Base-by-base conservation (phyloP, 345 rosid species). In the Crucihimalaya himalaica region DNA sequence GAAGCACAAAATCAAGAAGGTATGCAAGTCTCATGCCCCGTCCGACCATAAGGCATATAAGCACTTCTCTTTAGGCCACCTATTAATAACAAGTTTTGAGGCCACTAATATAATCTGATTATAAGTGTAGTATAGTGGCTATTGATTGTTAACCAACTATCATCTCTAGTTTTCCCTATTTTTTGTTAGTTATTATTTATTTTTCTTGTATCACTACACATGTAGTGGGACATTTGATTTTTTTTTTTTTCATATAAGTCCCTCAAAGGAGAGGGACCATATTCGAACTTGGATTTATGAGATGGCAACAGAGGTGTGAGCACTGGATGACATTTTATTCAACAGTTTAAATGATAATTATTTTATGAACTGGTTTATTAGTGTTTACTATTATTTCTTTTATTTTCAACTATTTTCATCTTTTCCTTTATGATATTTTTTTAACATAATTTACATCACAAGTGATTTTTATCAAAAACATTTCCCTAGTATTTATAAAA, bases 1-100 rank as follows among this genome's bases (percentile, higher is more conserved):
- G 70, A 78, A 32, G 76, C 81, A 21, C 81, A 82, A 66, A 64
- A 60, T 60, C 81, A 82, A 76, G 39, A 73, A 72, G 83, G 88
- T 82, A 66, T 16, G 43, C 12, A 9, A 8, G 9, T 10, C 7
- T 7, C 27, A 29, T 28, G 20, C 20, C 13, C 57, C 18, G 34
- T 53, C 37, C 40, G 15, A 12, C 14, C 23, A 16, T 56, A n/a
- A 57, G n/a, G n/a, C 42, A 31, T 6, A 32, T 56, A 32, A 29
- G 13, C 21, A 3, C 60, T 55, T 54, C 3, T 19, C 6, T 29
- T 29, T 54, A 28, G 21, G 21, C 21, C 39, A 55, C 6, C 61
- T 56, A 29, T 28, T 54, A 15, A 8, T 8, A 15, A 15, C 8
- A 53, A 54, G 10, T 53, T 53, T 42, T 2, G 3, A 54, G 3